A percentile compares a stretch with the other conserved stretches of the same genome.
These are phyloP conservation scores for Mycena citricolor DNA, from an alignment of 1,284 basidiomycete genomes.

Conservation along the genomic window DNA sequence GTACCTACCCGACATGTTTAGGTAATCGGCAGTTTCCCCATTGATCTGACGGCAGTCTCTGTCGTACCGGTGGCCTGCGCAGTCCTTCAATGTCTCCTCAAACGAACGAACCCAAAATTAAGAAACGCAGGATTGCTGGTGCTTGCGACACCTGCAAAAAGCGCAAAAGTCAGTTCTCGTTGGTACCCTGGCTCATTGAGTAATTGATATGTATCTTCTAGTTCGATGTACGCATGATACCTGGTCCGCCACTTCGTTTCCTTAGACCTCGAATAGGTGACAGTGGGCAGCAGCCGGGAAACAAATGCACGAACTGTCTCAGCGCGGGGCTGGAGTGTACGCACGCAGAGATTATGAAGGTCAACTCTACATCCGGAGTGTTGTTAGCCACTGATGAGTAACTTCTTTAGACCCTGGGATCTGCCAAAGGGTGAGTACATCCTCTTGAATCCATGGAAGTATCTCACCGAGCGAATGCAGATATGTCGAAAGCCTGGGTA, in stretches of 20 bases:
- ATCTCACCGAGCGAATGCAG: too few species aligned
- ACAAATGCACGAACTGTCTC: slow-evolving; percentile 21
- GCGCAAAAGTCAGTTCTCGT: slow-evolving; percentile 7
- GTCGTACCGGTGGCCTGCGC: too few species aligned
- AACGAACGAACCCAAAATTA: slow-evolving; percentile 13
- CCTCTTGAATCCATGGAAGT: neutral
- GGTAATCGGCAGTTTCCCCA: too few species aligned
- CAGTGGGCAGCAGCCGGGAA: slow-evolving; percentile 19
- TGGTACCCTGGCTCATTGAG: too few species aligned
- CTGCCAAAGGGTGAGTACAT: slow-evolving; percentile 20
- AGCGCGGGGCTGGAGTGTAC: slow-evolving; percentile 20
- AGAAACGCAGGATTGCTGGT: slow-evolving; percentile 14
- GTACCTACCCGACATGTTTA: too few species aligned
- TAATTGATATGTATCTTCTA: neutral
- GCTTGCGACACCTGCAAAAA: slow-evolving; percentile 19
- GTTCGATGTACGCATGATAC: slow-evolving; percentile 13
- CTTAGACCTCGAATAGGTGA: too few species aligned
- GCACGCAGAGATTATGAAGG: slow-evolving; percentile 23
- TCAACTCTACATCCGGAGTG: neutral
- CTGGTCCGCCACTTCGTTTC: too few species aligned
- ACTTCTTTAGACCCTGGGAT: slow-evolving; percentile 21
- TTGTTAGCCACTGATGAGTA: too few species aligned
- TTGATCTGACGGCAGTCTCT: too few species aligned
- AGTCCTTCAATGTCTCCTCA: neutral
- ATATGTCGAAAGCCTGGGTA: slow-evolving; percentile 23